Evolutionary conservation across 192 early-diverging fungal species (phyloP).

Genomic region (Linnemannia schmuckeri): DNA sequence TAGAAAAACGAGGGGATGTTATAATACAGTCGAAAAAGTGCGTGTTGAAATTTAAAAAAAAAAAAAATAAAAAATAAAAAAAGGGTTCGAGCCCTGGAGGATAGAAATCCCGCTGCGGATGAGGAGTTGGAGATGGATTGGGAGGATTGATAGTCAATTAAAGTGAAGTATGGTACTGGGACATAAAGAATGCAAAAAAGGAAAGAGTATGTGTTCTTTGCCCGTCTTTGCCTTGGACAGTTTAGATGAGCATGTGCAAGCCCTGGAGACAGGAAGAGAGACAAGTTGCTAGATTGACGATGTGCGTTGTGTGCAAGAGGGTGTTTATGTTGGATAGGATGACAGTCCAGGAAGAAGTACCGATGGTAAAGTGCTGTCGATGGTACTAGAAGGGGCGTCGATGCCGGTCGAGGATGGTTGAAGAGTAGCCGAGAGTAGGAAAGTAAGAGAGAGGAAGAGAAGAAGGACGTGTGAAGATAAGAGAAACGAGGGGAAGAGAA

Average conservation of each 20-base stretch:
- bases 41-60: neutral
- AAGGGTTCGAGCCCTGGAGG: neutral
- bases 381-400: neutral
- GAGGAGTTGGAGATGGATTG: neutral
- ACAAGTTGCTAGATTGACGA: neutral
- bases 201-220: neutral
- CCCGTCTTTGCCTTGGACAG: neutral
- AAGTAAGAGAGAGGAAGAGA: neutral
- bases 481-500: neutral
- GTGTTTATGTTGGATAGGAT: neutral
- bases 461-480: neutral
- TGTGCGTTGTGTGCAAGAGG: neutral
- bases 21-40: neutral
- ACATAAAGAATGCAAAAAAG: neutral
- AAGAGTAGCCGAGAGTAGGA: neutral
- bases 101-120: neutral
- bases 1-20: slow-evolving; percentile 4
- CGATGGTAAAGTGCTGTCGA: neutral
- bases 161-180: neutral
- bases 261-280: neutral
- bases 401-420: neutral
- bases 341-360: neutral
- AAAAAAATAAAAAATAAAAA: neutral
- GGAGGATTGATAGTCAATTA: neutral
- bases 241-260: slow-evolving; percentile 7